These are phyloP conservation scores for Cylindrotheca closterium DNA, from an alignment of 108 stramenopile genomes.

Conservation along the genomic window DNA sequence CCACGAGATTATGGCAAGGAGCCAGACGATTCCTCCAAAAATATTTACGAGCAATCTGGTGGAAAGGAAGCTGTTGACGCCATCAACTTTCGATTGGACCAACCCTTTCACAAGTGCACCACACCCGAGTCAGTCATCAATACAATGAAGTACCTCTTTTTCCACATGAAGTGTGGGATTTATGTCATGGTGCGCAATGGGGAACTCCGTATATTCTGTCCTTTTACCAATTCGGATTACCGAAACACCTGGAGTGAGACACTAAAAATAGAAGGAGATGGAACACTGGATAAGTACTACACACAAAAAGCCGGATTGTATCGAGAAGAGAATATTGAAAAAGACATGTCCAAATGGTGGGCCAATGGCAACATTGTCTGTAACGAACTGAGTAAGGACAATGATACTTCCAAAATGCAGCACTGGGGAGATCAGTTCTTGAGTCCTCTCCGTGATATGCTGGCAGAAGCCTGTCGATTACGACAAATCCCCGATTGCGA, in stretches of 20 bases:
- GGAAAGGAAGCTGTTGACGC: constrained; percentile 51
- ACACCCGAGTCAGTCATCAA: constrained; percentile 72
- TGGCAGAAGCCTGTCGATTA: constrained; percentile 88
- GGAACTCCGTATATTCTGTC: constrained; percentile 90
- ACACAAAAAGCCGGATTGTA: constrained; percentile 73
- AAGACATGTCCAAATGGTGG: constrained; percentile 95
- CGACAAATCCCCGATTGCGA: constrained; percentile 96
- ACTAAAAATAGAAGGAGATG: constrained; percentile 79
- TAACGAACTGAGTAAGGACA: constrained; percentile 89
- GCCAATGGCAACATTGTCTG: constrained; percentile 99
- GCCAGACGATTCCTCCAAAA: constrained; percentile 43
- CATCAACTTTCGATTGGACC: constrained; percentile 77
- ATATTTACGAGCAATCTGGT: constrained; percentile 69
- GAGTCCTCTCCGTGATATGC: constrained; percentile 93
- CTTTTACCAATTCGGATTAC: constrained; percentile 92
- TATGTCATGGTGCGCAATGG: constrained; percentile 93
- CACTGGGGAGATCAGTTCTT: constrained; percentile 98
- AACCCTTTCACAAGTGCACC: constrained; percentile 82
- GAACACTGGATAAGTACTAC: constrained; percentile 86
- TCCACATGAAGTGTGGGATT: constrained; percentile 99
- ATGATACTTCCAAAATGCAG: constrained; percentile 69
- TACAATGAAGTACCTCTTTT: constrained; percentile 94
- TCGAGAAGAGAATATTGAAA: constrained; percentile 91
- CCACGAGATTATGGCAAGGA: constrained; percentile 54
- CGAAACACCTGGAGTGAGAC: constrained; percentile 86